Percentiles rank a stretch among this genome's conserved stretches.
These are phyloP conservation scores for Sporisorium graminicola DNA, from an alignment of 1,284 basidiomycete genomes.

Conservation along the genomic window DNA sequence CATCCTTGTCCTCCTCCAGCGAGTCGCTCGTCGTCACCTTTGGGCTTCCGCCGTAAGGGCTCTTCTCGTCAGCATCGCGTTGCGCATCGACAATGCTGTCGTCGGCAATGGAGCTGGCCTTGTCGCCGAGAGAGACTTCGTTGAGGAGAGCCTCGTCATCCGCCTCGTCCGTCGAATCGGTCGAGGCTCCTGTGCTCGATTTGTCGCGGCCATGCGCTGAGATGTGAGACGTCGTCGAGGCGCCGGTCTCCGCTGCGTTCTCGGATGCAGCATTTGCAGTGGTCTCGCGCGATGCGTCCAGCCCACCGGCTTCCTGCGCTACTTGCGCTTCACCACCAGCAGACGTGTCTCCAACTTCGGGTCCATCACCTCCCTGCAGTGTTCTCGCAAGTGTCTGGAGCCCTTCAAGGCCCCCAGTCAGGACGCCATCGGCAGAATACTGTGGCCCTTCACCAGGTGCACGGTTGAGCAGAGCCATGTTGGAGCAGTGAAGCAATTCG, in stretches of 20 bases:
- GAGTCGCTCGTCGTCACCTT: slow-evolving; percentile 35
- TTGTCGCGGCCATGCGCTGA: slow-evolving; percentile 43
- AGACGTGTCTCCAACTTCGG: slow-evolving; percentile 35
- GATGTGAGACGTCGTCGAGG: background rate
- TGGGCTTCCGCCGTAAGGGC: slow-evolving; percentile 11
- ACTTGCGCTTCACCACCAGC: slow-evolving; percentile 14
- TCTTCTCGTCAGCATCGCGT: slow-evolving; percentile 6
- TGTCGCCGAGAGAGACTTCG: slow-evolving; percentile 54
- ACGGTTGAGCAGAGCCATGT: slow-evolving; percentile 95
- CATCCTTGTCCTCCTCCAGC: slow-evolving; percentile 30
- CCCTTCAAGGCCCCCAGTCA: slow-evolving; percentile 68
- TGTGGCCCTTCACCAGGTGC: slow-evolving; percentile 61
- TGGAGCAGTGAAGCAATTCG: slow-evolving; percentile 96
- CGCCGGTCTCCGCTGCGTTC: background rate
- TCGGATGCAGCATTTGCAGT: background rate
- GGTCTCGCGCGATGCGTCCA: background rate
- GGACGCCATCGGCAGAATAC: slow-evolving; percentile 62
- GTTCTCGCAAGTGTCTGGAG: slow-evolving; percentile 65
- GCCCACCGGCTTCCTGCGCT: background rate
- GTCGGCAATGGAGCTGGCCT: slow-evolving; percentile 4
- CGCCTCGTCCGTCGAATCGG: slow-evolving; percentile 57
- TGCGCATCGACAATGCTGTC: slow-evolving; percentile 6
- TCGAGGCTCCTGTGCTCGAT: slow-evolving; percentile 46
- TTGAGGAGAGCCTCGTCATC: slow-evolving; percentile 63
- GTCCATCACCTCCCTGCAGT: slow-evolving; percentile 61